phyloP scores from a whole-genome alignment of 192 early-diverging fungal species.

The Thamnidium elegans region DNA sequence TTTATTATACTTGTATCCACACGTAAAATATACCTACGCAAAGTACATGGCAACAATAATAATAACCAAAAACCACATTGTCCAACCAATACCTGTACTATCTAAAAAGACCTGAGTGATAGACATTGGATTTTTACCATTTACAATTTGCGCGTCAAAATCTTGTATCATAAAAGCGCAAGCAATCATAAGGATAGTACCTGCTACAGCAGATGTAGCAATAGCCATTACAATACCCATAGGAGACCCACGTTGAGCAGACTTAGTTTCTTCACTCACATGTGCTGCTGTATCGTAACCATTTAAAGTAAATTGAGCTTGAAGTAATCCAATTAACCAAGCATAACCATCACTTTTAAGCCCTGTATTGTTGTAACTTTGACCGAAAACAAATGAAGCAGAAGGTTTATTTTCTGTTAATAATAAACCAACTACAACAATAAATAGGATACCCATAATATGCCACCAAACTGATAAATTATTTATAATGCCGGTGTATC shows the following conservation, averaged over 20 bases:
- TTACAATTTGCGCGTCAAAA: slow-evolving; percentile 35
- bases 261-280: slow-evolving; percentile 37
- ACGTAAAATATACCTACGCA: slow-evolving; percentile 10
- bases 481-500: slow-evolving; percentile 41
- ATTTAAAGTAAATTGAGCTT: slow-evolving; percentile 46
- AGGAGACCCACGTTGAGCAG: slow-evolving; percentile 40
- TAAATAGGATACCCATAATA: slow-evolving; percentile 22
- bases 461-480: slow-evolving; percentile 36
- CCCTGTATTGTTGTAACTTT: slow-evolving; percentile 36
- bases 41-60: slow-evolving; percentile 36
- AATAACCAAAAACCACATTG: slow-evolving; percentile 39
- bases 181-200: slow-evolving; percentile 40
- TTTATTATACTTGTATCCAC: too few relatives aligned
- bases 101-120: slow-evolving; percentile 42
- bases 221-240: slow-evolving; percentile 43
- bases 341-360: slow-evolving; percentile 42
- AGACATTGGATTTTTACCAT: slow-evolving; percentile 20
- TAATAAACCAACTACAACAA: slow-evolving; percentile 11
- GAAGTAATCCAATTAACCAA: slow-evolving; percentile 43
- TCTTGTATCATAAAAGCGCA: slow-evolving; percentile 39
- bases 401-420: slow-evolving; percentile 9
- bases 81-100: slow-evolving; percentile 32
- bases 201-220: slow-evolving; percentile 24
- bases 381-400: slow-evolving; percentile 3
- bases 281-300: slow-evolving; percentile 40